A percentile compares a stretch with the other conserved stretches of the same genome.
These are phyloP conservation scores for Arthroderma sp. DNA, from an alignment of 2,329 filamentous ascomycete genomes.

Conservation along the genomic window DNA sequence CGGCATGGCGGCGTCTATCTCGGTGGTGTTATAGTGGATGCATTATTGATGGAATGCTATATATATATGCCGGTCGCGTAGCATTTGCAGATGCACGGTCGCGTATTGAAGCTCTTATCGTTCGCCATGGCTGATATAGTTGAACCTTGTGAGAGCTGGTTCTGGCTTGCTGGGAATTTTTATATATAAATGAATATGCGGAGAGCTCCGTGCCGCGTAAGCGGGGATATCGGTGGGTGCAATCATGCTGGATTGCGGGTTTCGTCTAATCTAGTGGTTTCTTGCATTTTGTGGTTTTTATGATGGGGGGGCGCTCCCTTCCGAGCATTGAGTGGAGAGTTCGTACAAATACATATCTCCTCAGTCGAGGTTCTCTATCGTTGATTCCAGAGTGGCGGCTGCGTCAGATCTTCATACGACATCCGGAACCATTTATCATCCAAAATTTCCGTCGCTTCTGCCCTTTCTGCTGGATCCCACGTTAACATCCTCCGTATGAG, in stretches of 20 bases:
- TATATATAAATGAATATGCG: background rate
- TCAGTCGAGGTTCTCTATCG: no score
- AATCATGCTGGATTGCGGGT: no score
- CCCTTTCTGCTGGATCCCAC: conserved; percentile 18
- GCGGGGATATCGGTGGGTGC: background rate
- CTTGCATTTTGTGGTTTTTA: no score
- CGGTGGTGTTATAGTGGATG: background rate
- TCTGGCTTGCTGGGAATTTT: background rate
- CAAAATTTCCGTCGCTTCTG: conserved; percentile 14
- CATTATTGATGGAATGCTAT: background rate
- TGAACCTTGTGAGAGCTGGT: background rate
- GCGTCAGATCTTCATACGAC: no score
- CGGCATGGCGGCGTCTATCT: background rate
- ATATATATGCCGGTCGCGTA: no score
- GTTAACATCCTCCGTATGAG: conserved; percentile 20
- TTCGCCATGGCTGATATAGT: background rate
- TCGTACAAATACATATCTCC: no score
- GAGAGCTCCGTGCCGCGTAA: background rate
- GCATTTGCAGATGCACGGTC: background rate
- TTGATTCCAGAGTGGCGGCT: no score
- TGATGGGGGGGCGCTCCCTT: no score
- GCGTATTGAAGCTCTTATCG: background rate
- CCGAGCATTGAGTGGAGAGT: no score
- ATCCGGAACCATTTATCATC: conserved; percentile 19
- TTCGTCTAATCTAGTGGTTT: no score